Base-by-base conservation (phyloP, 139 green algal genomes). In the Chlorella ohadii region DNA sequence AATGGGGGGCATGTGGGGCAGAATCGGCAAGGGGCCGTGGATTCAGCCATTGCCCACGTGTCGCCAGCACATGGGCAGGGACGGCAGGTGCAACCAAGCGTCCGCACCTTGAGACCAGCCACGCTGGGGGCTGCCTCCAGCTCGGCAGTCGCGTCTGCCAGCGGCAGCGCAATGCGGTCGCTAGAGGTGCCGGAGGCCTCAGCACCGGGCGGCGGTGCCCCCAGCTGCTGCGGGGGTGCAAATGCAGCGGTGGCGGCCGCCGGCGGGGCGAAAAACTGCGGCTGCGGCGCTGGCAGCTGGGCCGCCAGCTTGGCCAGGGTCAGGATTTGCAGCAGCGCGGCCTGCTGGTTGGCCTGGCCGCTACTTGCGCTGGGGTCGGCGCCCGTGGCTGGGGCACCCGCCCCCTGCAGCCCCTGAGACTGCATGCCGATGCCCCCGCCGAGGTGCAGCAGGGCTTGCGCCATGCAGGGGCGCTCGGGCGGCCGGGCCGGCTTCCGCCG, bases 181-280 rank as follows among this genome's bases (percentile, higher is more conserved):
- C 70, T 77, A 39, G 39, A 59, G 27, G 70, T 77, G 70, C 70
- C 70, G 56, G 70, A 77, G 25, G 70, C 51, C 51, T 19, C 51
- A 13, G 51, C 51, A 13, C 51, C 56, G 39, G 70, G 39, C 6
- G 70, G 70, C 5, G 70, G 70, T 23, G 68, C 68, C 28, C 33
- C 59, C 63, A 68, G 63, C 63, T 68, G 63, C 27, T 28, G 25
- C 63, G 27, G 63, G 64, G 64, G 17, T 1, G 31, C n/a, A 31
- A 34, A 33, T 34, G 64, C 19, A 36, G 67, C 68, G 17, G 68
- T 4, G 36, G 66, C 36, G 13, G 34, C 36, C 36, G 68, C 20
- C 66, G 41, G 66, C 34, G 33, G 66, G 11, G 68, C 47, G 36
- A 9, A 59, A 13, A 59, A 59, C 34, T 27, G 36, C 36, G 38